Percentiles rank a stretch among this genome's conserved stretches.
These are phyloP conservation scores for Terana coerulea DNA, from an alignment of 768 basidiomycete species.

Conservation along the genomic window DNA sequence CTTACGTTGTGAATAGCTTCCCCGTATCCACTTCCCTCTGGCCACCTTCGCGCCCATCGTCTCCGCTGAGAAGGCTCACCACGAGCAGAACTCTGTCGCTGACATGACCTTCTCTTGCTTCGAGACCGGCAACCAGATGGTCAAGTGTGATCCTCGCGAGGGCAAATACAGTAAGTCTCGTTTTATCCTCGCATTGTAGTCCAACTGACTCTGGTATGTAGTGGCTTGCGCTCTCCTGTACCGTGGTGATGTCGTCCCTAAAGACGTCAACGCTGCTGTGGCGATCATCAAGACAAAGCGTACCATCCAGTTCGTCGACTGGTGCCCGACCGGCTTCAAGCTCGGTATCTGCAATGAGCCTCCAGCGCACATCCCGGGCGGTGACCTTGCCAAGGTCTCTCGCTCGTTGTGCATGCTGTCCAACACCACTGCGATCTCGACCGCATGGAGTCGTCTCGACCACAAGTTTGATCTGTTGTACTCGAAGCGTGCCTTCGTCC, in stretches of 20 bases:
- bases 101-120: slow-evolving; percentile 76
- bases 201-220: slow-evolving; percentile 16
- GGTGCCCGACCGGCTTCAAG: slow-evolving; percentile 80
- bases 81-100: slow-evolving; percentile 67
- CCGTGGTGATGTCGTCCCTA: slow-evolving; percentile 75
- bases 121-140: slow-evolving; percentile 76
- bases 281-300: slow-evolving; percentile 74
- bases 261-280: slow-evolving; percentile 75
- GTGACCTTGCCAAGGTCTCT: slow-evolving; percentile 73
- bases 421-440: slow-evolving; percentile 70
- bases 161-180: slow-evolving; percentile 64
- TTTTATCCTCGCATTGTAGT: neutral
- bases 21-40: slow-evolving; percentile 66
- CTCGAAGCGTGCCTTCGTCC: slow-evolving; percentile 53
- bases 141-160: slow-evolving; percentile 75
- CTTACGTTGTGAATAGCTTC: slow-evolving; percentile 34
- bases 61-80: slow-evolving; percentile 58
- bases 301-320: slow-evolving; percentile 77
- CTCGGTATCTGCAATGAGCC: slow-evolving; percentile 77
- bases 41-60: slow-evolving; percentile 66
- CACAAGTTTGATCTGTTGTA: slow-evolving; percentile 81
- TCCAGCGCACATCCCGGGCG: slow-evolving; percentile 69
- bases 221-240: slow-evolving; percentile 69
- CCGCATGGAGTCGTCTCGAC: slow-evolving; percentile 71
- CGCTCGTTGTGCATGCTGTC: slow-evolving; percentile 77